phyloP scores from a whole-genome alignment of 1,284 basidiomycete species.

The Ceratobasidium sp. region DNA sequence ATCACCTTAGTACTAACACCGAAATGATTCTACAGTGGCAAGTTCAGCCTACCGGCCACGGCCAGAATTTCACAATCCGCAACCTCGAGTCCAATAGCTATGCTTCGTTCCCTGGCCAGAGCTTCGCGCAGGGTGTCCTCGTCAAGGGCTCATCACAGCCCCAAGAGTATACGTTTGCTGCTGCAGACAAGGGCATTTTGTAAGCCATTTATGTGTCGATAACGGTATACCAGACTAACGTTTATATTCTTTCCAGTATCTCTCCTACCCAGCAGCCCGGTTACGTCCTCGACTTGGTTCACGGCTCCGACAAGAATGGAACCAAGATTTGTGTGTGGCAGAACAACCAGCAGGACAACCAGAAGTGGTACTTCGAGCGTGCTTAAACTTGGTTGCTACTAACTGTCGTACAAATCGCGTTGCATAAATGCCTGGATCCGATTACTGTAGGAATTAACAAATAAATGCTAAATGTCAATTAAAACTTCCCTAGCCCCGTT shows the following conservation, averaged over 20 bases:
- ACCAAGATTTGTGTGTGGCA: constrained; percentile 38
- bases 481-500: neutral
- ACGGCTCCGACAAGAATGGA: constrained; percentile 29
- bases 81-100: constrained; percentile 31
- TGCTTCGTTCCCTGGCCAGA: constrained; percentile 33
- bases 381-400: neutral
- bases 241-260: neutral
- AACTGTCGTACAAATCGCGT: neutral
- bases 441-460: constrained; percentile 10
- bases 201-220: neutral
- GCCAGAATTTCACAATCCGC: constrained; percentile 38
- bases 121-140: constrained; percentile 34
- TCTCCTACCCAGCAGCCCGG: constrained; percentile 33
- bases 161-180: constrained; percentile 30
- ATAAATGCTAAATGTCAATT: constrained; percentile 15
- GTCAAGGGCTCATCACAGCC: constrained; percentile 28
- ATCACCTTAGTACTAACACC: neutral
- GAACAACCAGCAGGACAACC: constrained; percentile 42
- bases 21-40: constrained; percentile 16
- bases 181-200: constrained; percentile 37
- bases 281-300: constrained; percentile 29
- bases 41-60: constrained; percentile 32
- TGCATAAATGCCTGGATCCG: neutral
- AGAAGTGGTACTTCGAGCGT: constrained; percentile 43
- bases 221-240: neutral